Evolutionary conservation across 2,329 filamentous ascomycete genomes (phyloP), one percentile per base, ranked within the genome.

Genomic region (Ilyonectria destructans): DNA sequence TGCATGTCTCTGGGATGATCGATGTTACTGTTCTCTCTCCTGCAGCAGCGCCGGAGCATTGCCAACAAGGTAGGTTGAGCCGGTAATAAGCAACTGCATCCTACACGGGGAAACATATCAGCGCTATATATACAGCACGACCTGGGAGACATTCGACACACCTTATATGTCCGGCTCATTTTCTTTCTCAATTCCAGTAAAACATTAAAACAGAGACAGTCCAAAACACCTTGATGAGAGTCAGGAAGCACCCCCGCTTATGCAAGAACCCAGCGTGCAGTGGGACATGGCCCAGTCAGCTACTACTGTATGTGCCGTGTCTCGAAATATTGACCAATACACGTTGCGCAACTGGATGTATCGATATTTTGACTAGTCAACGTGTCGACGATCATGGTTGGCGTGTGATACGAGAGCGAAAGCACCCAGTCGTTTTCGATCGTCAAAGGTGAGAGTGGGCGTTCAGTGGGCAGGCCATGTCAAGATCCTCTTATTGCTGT

Each of bases 1-100:
- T 54, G 56, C 62, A 58, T 9, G 46, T 43, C 26, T 51, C 54
- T 49, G 17, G 56, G 56, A 54, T 59, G 37, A 49, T 49, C 56
- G 62, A 7, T 55, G 48, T 26, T 15, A 10, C 26, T 45, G 29
- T 21, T 15, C n/a, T 43, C 29, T 23, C 31, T 55, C 31, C 12
- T 40, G 35, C 37, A 49, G 31, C 17, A n/a, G 12, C 6, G 19
- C 55, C 55, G 9, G n/a, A 15, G 19, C 6, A 31, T 7, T 29
- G 46, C 35, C 46, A 46, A 46, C n/a, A 21, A 58, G 17, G 26
- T n/a, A 17, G 17, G 45, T 26, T 48, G 45, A 12, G 9, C 26
- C 15, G 48, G 26, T 15, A n/a, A 26, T 26, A 13, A 29, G 46
- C 1, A n/a, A n/a, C 40, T 17, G n/a, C 45, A 35, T 51, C 33